Percentiles rank a stretch among this genome's conserved stretches.
Conservation (phyloP, 2,329 filamentous ascomycete species). For the Neopestalotiopsis sp. region DNA sequence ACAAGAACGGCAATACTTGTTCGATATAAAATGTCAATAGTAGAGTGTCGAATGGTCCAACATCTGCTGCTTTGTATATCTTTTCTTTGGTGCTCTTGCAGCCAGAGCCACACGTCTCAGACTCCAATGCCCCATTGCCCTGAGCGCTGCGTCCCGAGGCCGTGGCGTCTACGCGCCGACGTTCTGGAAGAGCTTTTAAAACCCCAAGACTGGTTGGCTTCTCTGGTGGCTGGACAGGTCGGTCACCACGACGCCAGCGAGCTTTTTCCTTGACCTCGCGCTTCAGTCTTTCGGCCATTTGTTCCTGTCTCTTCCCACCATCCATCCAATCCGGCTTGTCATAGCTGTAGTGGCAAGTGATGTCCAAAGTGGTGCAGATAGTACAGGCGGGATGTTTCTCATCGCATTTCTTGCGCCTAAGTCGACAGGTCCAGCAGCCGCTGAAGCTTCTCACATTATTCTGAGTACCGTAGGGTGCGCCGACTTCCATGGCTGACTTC, state of each 20-base stretch:
- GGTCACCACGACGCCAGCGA: conserved; percentile 20
- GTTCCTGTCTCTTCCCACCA: conserved; percentile 36
- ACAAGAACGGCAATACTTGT: conserved; percentile 31
- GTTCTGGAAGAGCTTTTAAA: not conserved
- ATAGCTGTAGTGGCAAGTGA: conserved; percentile 44
- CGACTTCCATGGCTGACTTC: not conserved
- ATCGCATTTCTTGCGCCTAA: conserved; percentile 51
- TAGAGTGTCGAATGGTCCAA: conserved; percentile 25
- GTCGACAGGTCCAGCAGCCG: conserved; percentile 47
- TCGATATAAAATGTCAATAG: conserved; percentile 33
- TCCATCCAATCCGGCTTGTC: conserved; percentile 46
- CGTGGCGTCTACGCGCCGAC: not conserved
- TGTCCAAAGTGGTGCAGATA: conserved; percentile 41
- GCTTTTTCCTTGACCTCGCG: conserved; percentile 28
- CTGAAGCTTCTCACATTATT: conserved; percentile 12
- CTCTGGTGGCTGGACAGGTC: not conserved
- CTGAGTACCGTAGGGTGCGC: not conserved
- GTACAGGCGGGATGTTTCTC: conserved; percentile 44
- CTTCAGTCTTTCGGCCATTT: conserved; percentile 39
- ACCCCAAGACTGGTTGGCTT: not conserved
- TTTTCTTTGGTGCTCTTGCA: conserved; percentile 18
- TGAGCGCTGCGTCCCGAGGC: not conserved
- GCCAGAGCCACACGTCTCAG: not conserved
- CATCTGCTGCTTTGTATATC: conserved; percentile 11
- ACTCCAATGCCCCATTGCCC: not conserved